phyloP scores from a whole-genome alignment of 768 basidiomycete genomes.

The Serendipita vermifera region DNA sequence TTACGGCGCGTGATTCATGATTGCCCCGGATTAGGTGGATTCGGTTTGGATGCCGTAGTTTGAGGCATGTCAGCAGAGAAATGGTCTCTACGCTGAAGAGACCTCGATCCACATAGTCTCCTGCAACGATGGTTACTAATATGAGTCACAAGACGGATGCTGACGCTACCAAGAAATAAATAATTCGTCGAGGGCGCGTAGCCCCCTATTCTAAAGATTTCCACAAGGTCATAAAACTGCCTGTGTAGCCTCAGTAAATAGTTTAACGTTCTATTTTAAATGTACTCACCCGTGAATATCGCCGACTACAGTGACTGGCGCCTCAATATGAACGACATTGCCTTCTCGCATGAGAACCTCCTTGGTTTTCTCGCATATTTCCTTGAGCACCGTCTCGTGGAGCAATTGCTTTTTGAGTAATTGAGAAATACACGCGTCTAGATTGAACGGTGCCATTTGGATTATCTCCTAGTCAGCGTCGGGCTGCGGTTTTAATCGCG shows the following conservation, averaged over 20 bases:
- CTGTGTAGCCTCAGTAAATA: slow-evolving; percentile 36
- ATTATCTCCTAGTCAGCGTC: no score
- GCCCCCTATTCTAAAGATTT: slow-evolving; percentile 98
- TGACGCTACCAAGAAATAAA: slow-evolving; percentile 76
- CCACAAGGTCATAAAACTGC: slow-evolving; percentile 98
- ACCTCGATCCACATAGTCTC: slow-evolving; percentile 97
- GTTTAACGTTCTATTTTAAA: slow-evolving; percentile 14
- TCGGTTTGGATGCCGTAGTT: slow-evolving; percentile 90
- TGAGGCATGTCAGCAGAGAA: slow-evolving; percentile 89
- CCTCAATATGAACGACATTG: slow-evolving; percentile 93
- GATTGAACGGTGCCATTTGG: slow-evolving; percentile 70
- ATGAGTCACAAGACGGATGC: not conserved
- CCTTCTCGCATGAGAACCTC: slow-evolving; percentile 98
- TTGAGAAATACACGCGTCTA: slow-evolving; percentile 91
- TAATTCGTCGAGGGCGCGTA: slow-evolving; percentile 96
- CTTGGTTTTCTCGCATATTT: slow-evolving; percentile 99
- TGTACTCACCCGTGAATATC: slow-evolving; percentile 91
- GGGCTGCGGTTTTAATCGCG: no score
- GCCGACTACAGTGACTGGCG: slow-evolving; percentile 96
- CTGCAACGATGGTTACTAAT: slow-evolving; percentile 30
- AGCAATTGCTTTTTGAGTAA: slow-evolving; percentile 84
- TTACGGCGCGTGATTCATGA: slow-evolving; percentile 95
- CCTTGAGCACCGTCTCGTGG: slow-evolving; percentile 84
- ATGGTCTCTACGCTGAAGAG: slow-evolving; percentile 98
- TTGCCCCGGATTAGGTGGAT: slow-evolving; percentile 96